Evolutionary conservation across 208 protist genomes (phyloP).

Genomic region (Angomonas ambiguus): DNA sequence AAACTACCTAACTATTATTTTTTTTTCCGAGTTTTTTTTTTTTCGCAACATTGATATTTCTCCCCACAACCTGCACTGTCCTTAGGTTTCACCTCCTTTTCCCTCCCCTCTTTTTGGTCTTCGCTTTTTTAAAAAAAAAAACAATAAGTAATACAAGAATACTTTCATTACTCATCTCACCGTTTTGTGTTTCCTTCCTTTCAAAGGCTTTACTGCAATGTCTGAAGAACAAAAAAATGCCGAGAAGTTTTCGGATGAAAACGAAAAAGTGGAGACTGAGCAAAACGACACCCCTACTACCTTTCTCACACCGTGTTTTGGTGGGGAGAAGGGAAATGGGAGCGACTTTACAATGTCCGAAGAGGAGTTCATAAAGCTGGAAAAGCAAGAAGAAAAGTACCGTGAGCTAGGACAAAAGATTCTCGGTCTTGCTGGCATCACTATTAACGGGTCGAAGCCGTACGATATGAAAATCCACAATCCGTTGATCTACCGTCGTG

Average conservation of each 20-base stretch:
- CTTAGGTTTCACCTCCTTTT: background rate
- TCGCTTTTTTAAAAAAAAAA: constrained; percentile 8
- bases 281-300: background rate
- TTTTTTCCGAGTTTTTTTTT: constrained; percentile 10
- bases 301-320: constrained; percentile 3
- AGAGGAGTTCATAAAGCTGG: constrained; percentile 22
- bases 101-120: too few species aligned
- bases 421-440: constrained; percentile 29
- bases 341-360: constrained; percentile 21
- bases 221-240: background rate
- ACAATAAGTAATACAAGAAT: background rate
- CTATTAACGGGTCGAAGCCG: constrained; percentile 29
- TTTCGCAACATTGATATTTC: too few species aligned
- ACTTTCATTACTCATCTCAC: background rate
- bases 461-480: constrained; percentile 47
- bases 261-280: background rate
- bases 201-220: background rate
- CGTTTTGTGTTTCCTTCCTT: background rate
- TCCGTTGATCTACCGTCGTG: constrained; percentile 31
- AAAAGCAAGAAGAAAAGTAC: constrained; percentile 34
- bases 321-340: constrained; percentile 24
- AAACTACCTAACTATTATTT: too few species aligned
- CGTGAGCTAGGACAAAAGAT: constrained; percentile 30
- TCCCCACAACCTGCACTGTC: too few species aligned
- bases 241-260: background rate